Evolutionary conservation across 2,329 filamentous ascomycete species (phyloP).

Genomic region (Huntiella decipiens): DNA sequence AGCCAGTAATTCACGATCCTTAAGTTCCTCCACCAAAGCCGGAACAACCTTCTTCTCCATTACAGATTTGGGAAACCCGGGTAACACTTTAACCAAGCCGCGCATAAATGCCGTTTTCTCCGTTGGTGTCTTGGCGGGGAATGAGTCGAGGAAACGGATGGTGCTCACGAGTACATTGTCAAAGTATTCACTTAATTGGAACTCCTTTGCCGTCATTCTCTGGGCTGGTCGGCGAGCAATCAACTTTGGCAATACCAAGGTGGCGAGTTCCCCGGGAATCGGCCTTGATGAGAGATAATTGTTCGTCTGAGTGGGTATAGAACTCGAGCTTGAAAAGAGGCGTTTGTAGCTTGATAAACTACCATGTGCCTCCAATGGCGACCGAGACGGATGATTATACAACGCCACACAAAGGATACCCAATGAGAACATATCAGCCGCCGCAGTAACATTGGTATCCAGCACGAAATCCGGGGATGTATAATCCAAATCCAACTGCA

Average conservation of each 20-base stretch:
- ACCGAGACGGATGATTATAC: constrained; percentile 85
- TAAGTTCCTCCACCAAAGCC: constrained; percentile 77
- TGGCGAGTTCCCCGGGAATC: constrained; percentile 59
- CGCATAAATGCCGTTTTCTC: constrained; percentile 88
- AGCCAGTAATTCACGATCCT: constrained; percentile 72
- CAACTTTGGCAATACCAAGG: constrained; percentile 61
- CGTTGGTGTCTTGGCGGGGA: constrained; percentile 77
- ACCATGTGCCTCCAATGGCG: constrained; percentile 64
- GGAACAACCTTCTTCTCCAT: constrained; percentile 89
- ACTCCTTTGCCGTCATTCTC: constrained; percentile 71
- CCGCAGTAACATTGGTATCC: constrained; percentile 67
- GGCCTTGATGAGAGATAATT: constrained; percentile 66
- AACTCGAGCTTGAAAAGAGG: constrained; percentile 58
- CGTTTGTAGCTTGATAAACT: constrained; percentile 74
- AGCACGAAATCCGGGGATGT: constrained; percentile 88
- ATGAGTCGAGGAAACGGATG: constrained; percentile 78
- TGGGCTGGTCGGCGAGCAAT: constrained; percentile 78
- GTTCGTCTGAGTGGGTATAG: constrained; percentile 61
- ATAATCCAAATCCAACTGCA: constrained; percentile 85
- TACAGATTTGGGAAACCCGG: constrained; percentile 82
- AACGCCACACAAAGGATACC: constrained; percentile 75
- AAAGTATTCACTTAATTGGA: constrained; percentile 90
- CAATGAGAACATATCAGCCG: constrained; percentile 85
- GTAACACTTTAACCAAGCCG: constrained; percentile 68
- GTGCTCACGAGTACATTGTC: constrained; percentile 94